phyloP scores from a whole-genome alignment of 305 asterid species.

The Solanum hybrid region DNA sequence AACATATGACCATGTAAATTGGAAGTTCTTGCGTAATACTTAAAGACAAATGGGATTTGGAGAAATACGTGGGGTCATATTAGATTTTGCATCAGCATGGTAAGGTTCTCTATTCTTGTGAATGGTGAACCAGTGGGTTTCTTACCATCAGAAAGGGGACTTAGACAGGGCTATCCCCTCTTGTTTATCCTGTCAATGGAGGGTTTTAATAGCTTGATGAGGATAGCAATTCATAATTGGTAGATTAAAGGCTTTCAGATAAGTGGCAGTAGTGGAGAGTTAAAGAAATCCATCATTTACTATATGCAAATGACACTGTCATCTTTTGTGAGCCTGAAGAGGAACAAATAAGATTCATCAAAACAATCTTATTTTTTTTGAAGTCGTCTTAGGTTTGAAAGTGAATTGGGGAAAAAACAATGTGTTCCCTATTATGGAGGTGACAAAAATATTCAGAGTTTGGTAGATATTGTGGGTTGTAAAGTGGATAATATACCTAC shows the following conservation, averaged over 20 bases:
- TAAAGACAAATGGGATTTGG: background rate
- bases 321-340: background rate
- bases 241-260: background rate
- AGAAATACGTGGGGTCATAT: background rate
- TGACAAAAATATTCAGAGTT: background rate
- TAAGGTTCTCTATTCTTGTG: background rate
- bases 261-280: background rate
- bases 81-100: background rate
- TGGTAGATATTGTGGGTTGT: background rate
- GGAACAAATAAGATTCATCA: background rate
- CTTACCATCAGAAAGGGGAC: background rate
- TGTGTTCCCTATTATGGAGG: background rate
- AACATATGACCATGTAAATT: background rate
- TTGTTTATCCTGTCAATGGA: background rate
- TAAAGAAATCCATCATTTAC: background rate
- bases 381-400: background rate
- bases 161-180: background rate
- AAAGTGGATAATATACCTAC: background rate
- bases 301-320: background rate
- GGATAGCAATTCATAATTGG: background rate
- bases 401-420: background rate
- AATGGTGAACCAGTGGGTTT: background rate
- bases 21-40: background rate
- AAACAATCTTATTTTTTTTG: background rate
- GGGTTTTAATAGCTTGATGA: background rate